A percentile compares a stretch with the other conserved stretches of the same genome.
Conservation (phyloP, 163 green algal genomes). For the Chlorella variabilis region DNA sequence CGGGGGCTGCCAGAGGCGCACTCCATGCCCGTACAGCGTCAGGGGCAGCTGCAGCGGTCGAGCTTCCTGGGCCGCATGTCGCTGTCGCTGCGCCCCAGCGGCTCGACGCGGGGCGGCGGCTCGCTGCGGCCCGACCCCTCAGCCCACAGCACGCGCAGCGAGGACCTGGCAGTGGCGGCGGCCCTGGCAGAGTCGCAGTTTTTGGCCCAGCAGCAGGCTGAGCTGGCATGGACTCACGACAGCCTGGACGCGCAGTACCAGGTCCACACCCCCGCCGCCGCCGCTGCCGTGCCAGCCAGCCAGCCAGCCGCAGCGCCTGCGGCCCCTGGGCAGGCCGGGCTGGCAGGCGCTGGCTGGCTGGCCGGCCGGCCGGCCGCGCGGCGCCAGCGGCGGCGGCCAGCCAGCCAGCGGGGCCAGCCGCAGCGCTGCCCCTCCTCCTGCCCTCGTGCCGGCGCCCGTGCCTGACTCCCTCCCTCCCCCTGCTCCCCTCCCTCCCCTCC, state of each 20-base stretch:
- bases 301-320: not conserved
- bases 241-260: conserved; percentile 30
- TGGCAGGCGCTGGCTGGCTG: not conserved
- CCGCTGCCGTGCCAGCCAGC: not conserved
- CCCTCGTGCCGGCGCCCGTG: not conserved
- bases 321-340: too few species aligned
- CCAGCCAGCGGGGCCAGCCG: not conserved
- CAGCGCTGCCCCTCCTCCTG: not conserved
- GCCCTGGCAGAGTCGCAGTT: conserved; percentile 44
- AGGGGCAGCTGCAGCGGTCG: not conserved
- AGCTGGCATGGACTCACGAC: conserved; percentile 1
- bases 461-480: too few species aligned
- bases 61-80: not conserved
- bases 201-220: conserved; percentile 20
- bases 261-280: not conserved
- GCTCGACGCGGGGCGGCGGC: not conserved
- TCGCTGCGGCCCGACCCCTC: not conserved
- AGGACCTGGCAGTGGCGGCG: conserved; percentile 35
- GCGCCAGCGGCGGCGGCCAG: not conserved
- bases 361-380: not conserved
- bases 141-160: not conserved
- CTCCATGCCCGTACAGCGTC: too few species aligned
- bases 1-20: too few species aligned
- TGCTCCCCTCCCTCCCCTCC: too few species aligned
- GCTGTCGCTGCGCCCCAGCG: not conserved